phyloP scores from a whole-genome alignment of 2,329 filamentous ascomycete genomes.

The Pestalotiopsis sp. region DNA sequence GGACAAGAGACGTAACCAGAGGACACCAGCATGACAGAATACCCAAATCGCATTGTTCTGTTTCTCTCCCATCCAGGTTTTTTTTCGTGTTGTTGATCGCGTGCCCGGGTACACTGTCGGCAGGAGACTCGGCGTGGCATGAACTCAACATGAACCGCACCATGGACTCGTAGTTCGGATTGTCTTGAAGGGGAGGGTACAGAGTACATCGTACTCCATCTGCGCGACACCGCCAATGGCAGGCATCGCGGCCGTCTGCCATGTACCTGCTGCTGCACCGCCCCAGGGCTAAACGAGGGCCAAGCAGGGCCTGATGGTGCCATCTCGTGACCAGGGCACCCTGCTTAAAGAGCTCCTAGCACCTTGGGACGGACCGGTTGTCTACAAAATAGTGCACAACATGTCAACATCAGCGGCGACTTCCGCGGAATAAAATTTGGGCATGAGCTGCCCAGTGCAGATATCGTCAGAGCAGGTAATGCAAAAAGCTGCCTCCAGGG shows the following conservation, averaged over 20 bases:
- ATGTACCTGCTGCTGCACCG: background rate
- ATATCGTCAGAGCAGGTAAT: background rate
- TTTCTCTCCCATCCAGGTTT: background rate
- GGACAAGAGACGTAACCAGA: too few relatives aligned
- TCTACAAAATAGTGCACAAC: background rate
- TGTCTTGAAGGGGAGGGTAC: background rate
- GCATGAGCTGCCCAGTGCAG: background rate
- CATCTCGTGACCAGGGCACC: background rate
- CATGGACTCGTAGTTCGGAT: background rate
- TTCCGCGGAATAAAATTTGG: background rate
- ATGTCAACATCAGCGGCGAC: background rate
- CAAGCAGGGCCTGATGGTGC: slow-evolving; percentile 2
- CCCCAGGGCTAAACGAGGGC: background rate
- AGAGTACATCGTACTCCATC: background rate
- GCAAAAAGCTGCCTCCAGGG: background rate
- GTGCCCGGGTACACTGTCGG: background rate
- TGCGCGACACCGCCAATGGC: background rate
- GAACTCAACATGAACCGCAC: slow-evolving; percentile 5
- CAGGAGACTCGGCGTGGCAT: background rate
- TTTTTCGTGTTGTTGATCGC: background rate
- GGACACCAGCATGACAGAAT: too few relatives aligned
- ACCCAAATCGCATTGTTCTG: background rate
- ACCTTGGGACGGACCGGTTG: background rate
- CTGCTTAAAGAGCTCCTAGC: background rate
- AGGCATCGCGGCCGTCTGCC: background rate